Percentiles rank a stretch among this genome's conserved stretches.
Evolutionary conservation across 176 grass and related monocot species (phyloP).

Genomic region (Oryza glaberrima): DNA sequence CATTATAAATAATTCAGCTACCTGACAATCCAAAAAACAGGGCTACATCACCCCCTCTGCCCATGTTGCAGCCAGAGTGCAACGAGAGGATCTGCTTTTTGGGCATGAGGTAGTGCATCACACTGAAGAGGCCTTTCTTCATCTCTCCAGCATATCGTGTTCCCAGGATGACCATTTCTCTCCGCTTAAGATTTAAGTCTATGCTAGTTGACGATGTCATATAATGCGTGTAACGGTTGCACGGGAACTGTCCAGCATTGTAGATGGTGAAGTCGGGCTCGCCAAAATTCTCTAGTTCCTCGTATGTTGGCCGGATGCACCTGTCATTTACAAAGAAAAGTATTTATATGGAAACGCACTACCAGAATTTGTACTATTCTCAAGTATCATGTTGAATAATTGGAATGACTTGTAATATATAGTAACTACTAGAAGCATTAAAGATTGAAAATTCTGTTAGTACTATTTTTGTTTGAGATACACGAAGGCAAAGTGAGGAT

Average conservation of each 20-base stretch:
- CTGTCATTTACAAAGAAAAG: conserved; percentile 42
- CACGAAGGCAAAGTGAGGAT: neutral
- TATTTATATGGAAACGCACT: neutral
- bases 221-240: conserved; percentile 99
- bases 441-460: neutral
- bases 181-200: conserved; percentile 85
- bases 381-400: neutral
- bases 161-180: conserved; percentile 99
- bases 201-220: conserved; percentile 97
- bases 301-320: conserved; percentile 92
- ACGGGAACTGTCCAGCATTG: conserved; percentile 97
- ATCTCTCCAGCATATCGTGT: conserved; percentile 99
- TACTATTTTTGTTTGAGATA: too few relatives aligned
- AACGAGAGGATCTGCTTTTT: conserved; percentile 87
- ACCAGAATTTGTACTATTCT: neutral
- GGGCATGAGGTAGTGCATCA: conserved; percentile 99
- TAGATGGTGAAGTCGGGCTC: conserved; percentile 99
- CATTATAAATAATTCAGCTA: conserved; percentile 34
- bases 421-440: neutral
- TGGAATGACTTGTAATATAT: neutral
- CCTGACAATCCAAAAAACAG: conserved; percentile 99
- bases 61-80: conserved; percentile 99
- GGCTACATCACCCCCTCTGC: conserved; percentile 87
- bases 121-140: conserved; percentile 98
- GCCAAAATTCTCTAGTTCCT: conserved; percentile 94